Conservation (phyloP, 2,329 filamentous ascomycete genomes). For the Neopestalotiopsis sp. region DNA sequence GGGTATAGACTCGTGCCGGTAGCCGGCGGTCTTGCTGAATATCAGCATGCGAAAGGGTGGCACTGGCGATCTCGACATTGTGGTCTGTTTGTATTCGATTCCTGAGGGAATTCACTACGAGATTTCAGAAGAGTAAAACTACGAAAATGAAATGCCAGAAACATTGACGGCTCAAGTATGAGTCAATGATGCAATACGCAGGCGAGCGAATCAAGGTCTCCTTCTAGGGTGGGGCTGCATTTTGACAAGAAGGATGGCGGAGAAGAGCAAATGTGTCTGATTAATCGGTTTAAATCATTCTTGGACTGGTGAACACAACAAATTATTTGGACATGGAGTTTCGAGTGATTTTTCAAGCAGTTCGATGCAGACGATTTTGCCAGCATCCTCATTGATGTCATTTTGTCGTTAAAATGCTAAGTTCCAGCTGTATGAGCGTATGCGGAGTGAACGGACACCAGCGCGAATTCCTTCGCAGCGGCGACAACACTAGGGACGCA, state of each 20-base stretch:
- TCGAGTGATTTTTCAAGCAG: no score
- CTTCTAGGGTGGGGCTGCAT: not conserved
- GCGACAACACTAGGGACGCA: no score
- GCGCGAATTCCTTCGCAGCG: no score
- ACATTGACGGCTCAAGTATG: not conserved
- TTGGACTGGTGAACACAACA: no score
- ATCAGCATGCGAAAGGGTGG: slow-evolving; percentile 40
- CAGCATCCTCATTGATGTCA: no score
- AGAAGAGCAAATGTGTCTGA: not conserved
- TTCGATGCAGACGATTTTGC: no score
- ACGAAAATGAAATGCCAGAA: not conserved
- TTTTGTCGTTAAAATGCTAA: no score
- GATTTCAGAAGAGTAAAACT: not conserved
- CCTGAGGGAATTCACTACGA: no score
- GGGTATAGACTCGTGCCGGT: slow-evolving; percentile 46
- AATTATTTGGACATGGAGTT: no score
- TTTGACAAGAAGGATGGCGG: not conserved
- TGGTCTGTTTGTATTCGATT: not conserved
- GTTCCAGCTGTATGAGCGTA: no score
- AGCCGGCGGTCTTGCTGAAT: slow-evolving; percentile 45
- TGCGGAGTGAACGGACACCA: no score
- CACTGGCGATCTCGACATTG: not conserved
- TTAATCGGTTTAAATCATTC: no score
- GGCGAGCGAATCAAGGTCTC: not conserved
- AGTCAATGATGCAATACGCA: not conserved